These are phyloP conservation scores for Mucuna pruriens DNA, from an alignment of 306 rosid species.

Conservation along the genomic window DNA sequence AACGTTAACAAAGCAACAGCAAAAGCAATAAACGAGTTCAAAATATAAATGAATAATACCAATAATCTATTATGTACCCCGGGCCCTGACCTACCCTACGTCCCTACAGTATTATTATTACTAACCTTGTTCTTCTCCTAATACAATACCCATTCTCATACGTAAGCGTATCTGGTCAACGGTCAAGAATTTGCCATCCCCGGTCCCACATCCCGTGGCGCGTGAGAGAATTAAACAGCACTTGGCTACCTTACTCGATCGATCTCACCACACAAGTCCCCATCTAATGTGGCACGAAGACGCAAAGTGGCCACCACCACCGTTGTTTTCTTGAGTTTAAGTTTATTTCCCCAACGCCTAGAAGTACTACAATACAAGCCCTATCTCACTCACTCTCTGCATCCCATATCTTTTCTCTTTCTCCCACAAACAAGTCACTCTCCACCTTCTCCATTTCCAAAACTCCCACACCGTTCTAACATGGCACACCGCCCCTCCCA, in stretches of 20 bases:
- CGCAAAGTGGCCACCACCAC: slow-evolving; percentile 7
- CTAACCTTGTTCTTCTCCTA: no score
- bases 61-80: not conserved
- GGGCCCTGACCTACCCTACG: not conserved
- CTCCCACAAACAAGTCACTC: not conserved
- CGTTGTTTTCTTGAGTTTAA: not conserved
- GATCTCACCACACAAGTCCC: slow-evolving; percentile 53
- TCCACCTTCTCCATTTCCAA: not conserved
- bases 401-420: not conserved
- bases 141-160: slow-evolving; percentile 14
- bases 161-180: slow-evolving; percentile 49
- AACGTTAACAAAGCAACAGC: not conserved
- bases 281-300: slow-evolving; percentile 1
- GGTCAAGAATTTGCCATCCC: slow-evolving; percentile 47
- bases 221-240: slow-evolving; percentile 41
- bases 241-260: not conserved
- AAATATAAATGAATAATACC: not conserved
- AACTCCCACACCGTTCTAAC: not conserved
- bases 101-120: no score
- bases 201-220: slow-evolving; percentile 41
- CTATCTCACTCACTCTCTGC: not conserved
- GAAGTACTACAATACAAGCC: not conserved
- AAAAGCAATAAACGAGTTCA: not conserved
- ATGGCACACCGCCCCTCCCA: slow-evolving; percentile 65
- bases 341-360: not conserved